Base-by-base conservation (phyloP, 495 filamentous ascomycete species). In the Extremus antarcticus region DNA sequence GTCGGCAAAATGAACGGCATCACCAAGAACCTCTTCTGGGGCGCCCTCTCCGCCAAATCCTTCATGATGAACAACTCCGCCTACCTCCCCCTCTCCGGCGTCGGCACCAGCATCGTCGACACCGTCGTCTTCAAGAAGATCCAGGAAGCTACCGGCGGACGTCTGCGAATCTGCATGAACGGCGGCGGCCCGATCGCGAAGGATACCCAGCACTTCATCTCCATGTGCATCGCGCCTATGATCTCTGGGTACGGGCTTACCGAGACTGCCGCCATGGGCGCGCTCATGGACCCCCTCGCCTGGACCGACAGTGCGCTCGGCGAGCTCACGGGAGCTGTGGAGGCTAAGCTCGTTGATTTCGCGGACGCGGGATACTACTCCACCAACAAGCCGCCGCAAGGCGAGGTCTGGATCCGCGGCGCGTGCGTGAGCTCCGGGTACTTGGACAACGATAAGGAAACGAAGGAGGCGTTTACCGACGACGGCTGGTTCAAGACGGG, bases 401-500 rank as follows among this genome's bases (percentile, higher is more conserved):
- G 90, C 60, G 90, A 95, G 71, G 85, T 95, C 69, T 92, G 84
- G 83, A 91, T 96, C 61, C 87, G 88, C 38, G 90, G 90, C 51
- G 78, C 76, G 25, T 78, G 82, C 59, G 82, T 96, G 45, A 78
- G 83, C 41, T 69, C 73, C 16, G 78, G 79, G 38, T 96, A 96
- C 72, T 88, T 83, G 61, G 73, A 90, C 54, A 87, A 95, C 65
- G 83, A 86, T 50, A 76, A 88, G 66, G 89, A 95, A 72, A 95
- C 87, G 45, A 80, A 85, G 68, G 81, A 77, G 50, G 75, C 85
- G 11, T 75, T 87, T 51, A 80, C 83, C 22, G 74, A 78, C 10
- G 90, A 89, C 65, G 89, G 87, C 20, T 96, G 90, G 90, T 96
- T 95, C 78, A 91, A 84, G 82, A 94, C 90, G 39, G 90, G 90